Conservation (phyloP, 495 filamentous ascomycete species). For the Poronia punctata region DNA sequence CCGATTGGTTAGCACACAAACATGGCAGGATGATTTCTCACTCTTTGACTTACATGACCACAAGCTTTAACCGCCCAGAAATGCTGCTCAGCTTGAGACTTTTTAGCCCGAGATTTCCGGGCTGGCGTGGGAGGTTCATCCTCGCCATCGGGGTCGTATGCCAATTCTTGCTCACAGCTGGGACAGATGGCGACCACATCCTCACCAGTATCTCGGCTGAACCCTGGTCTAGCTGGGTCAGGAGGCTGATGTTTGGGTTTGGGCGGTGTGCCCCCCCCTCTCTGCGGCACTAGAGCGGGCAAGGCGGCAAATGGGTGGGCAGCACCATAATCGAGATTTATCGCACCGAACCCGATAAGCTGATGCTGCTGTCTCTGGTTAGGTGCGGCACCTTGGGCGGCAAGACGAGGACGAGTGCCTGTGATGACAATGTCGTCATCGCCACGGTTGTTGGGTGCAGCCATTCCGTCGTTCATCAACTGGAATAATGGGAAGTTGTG, state of each 20-base stretch:
- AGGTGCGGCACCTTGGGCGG: neutral
- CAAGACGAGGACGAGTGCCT: slow-evolving; percentile 16
- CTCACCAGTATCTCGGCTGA: slow-evolving; percentile 34
- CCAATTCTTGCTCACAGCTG: slow-evolving; percentile 39
- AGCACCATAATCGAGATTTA: slow-evolving; percentile 16
- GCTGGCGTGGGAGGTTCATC: slow-evolving; percentile 15
- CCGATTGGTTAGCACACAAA: slow-evolving; percentile 1
- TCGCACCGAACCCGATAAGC: slow-evolving; percentile 1
- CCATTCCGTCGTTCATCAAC: slow-evolving; percentile 4
- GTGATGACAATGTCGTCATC: slow-evolving; percentile 33
- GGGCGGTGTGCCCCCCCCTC: slow-evolving; percentile 4
- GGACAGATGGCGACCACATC: slow-evolving; percentile 38
- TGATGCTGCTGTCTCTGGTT: slow-evolving; percentile 1
- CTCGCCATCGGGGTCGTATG: slow-evolving; percentile 34
- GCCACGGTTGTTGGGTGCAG: slow-evolving; percentile 3
- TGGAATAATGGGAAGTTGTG: slow-evolving; percentile 13
- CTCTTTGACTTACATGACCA: slow-evolving; percentile 34
- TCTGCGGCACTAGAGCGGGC: neutral
- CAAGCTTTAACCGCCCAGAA: slow-evolving; percentile 46
- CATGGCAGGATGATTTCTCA: neutral
- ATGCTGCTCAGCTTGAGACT: slow-evolving; percentile 39
- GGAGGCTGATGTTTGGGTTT: slow-evolving; percentile 31
- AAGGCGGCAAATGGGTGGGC: slow-evolving; percentile 11
- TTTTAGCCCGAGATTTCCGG: slow-evolving; percentile 33
- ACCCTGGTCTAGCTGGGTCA: slow-evolving; percentile 28